Conservation (phyloP, 148 eudicot genomes). For the Gaultheria prostrata region DNA sequence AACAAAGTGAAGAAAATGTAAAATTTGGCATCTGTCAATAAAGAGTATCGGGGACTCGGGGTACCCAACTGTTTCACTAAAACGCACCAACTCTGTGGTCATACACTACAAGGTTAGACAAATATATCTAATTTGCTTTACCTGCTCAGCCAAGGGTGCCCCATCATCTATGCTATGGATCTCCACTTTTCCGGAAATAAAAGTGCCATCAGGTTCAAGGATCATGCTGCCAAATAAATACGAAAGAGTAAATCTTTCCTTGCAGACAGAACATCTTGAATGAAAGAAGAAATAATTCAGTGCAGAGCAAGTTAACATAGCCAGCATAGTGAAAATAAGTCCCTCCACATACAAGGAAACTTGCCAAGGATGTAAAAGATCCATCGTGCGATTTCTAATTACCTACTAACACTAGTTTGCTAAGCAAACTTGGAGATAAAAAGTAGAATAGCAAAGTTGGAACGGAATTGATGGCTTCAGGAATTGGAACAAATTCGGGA, state of each 20-base stretch:
- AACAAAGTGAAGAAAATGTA: background rate
- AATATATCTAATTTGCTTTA: slow-evolving; percentile 18
- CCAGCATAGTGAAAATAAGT: background rate
- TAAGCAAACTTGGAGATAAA: background rate
- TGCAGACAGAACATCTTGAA: background rate
- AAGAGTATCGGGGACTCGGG: background rate
- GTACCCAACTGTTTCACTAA: background rate
- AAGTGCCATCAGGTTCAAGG: slow-evolving; percentile 91
- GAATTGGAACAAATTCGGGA: background rate
- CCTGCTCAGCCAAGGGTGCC: slow-evolving; percentile 96
- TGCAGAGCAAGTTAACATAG: too few species aligned
- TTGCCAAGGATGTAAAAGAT: background rate
- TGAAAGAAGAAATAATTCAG: background rate
- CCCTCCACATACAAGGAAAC: background rate
- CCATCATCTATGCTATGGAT: slow-evolving; percentile 74
- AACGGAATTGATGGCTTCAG: background rate
- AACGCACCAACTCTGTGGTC: background rate
- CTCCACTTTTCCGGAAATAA: slow-evolving; percentile 88
- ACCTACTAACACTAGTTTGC: too few species aligned
- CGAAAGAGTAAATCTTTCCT: background rate
- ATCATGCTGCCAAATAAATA: slow-evolving; percentile 58
- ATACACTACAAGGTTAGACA: background rate
- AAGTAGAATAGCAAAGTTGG: background rate
- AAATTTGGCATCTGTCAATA: background rate
- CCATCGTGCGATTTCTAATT: background rate